Conservation (phyloP, 768 basidiomycete genomes). For the Dictyophora rubrovolvata region DNA sequence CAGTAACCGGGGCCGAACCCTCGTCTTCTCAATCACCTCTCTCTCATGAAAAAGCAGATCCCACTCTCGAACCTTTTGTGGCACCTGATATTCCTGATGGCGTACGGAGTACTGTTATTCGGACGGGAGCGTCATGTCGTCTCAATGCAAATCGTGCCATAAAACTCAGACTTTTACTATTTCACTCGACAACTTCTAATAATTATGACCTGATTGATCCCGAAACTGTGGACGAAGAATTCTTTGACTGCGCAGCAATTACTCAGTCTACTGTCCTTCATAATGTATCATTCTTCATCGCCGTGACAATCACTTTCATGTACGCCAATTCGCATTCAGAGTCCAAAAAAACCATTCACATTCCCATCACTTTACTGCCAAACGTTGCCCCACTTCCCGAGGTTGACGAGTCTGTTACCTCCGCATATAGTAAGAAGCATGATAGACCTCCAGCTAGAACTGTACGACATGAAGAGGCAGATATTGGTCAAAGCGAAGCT, state of each 20-base stretch:
- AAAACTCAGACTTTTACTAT: constrained; percentile 67
- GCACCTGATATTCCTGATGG: neutral
- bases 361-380: constrained; percentile 65
- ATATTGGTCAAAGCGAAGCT: constrained; percentile 55
- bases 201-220: constrained; percentile 28
- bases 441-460: constrained; percentile 70
- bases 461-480: constrained; percentile 55
- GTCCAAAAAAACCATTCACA: constrained; percentile 47
- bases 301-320: constrained; percentile 66
- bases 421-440: constrained; percentile 81
- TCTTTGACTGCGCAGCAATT: constrained; percentile 62
- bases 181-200: constrained; percentile 38
- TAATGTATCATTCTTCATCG: constrained; percentile 66
- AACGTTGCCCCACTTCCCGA: constrained; percentile 72
- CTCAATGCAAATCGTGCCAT: constrained; percentile 72
- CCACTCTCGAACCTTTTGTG: neutral
- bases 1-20: neutral
- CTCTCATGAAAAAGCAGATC: constrained; percentile 5
- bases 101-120: constrained; percentile 39
- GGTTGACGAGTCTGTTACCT: constrained; percentile 50
- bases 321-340: constrained; percentile 46
- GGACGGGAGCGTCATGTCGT: constrained; percentile 86
- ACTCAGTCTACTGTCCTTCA: constrained; percentile 79
- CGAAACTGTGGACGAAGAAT: constrained; percentile 40
- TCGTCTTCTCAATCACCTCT: neutral